phyloP scores from a whole-genome alignment of 2,329 filamentous ascomycete genomes.

The Penicillium sp. region DNA sequence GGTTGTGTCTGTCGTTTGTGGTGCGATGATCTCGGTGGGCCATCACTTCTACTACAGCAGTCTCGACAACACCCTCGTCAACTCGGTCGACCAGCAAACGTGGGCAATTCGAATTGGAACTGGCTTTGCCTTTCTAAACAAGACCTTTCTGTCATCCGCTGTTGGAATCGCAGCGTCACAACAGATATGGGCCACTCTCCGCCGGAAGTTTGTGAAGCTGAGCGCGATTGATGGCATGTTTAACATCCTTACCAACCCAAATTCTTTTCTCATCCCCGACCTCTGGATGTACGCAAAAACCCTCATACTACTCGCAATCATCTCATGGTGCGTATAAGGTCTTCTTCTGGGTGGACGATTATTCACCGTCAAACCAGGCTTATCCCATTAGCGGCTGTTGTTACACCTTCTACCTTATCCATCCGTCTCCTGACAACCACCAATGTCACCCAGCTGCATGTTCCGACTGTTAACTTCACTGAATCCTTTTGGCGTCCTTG shows the following conservation, averaged over 20 bases:
- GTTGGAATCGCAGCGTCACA: conserved; percentile 8
- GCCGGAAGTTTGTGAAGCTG: conserved; percentile 5
- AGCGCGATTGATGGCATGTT: conserved; percentile 9
- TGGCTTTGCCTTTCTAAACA: conserved; percentile 9
- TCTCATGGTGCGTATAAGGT: conserved; percentile 4
- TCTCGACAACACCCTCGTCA: not conserved
- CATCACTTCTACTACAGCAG: not conserved
- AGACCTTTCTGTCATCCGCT: not conserved
- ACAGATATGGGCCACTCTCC: conserved; percentile 8
- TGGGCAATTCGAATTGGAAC: conserved; percentile 10
- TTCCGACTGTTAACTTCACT: not conserved
- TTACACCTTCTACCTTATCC: conserved; percentile 2
- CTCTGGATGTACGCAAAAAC: conserved; percentile 10
- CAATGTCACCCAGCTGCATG: not conserved
- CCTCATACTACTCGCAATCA: conserved; percentile 5
- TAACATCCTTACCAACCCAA: conserved; percentile 1
- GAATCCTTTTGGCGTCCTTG: not conserved
- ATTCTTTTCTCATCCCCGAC: conserved; percentile 3
- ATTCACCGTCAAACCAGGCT: not conserved
- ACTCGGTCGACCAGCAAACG: conserved; percentile 4
- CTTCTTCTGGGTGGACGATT: not conserved
- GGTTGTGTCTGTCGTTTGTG: conserved; percentile 1
- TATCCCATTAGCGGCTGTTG: conserved; percentile 1
- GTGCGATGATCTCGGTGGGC: conserved; percentile 4
- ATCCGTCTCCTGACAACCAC: not conserved